A percentile compares a stretch with the other conserved stretches of the same genome.
Conservation (phyloP, 495 filamentous ascomycete species). For the Penicillium cataractarum region DNA sequence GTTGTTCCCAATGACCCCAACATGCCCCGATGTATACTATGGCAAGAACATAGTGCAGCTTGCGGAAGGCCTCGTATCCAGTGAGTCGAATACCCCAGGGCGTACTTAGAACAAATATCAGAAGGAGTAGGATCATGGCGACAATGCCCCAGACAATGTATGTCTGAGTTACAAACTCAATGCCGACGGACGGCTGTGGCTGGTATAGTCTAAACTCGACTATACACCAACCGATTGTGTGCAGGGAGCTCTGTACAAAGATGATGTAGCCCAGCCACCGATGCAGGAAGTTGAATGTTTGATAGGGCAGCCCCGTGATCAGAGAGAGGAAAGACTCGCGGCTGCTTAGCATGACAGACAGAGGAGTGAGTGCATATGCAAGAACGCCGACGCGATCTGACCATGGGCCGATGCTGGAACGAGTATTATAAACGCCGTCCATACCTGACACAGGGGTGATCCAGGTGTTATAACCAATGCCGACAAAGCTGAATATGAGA, state of each 20-base stretch:
- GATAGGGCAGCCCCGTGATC: constrained; percentile 66
- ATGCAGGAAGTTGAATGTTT: constrained; percentile 71
- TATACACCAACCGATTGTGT: constrained; percentile 68
- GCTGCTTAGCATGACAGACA: constrained; percentile 60
- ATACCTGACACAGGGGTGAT: constrained; percentile 57
- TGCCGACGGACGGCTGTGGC: constrained; percentile 60
- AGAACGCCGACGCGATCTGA: constrained; percentile 63
- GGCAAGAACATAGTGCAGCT: constrained; percentile 64
- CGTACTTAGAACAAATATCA: constrained; percentile 58
- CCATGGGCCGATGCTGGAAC: constrained; percentile 62
- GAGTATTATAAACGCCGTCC: constrained; percentile 54
- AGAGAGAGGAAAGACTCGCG: constrained; percentile 64
- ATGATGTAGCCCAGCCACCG: constrained; percentile 68
- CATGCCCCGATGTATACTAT: constrained; percentile 68
- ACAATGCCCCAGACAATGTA: constrained; percentile 71
- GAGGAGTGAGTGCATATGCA: constrained; percentile 68
- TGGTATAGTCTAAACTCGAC: constrained; percentile 64
- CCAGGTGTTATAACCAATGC: constrained; percentile 62
- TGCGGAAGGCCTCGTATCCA: constrained; percentile 69
- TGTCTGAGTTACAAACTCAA: constrained; percentile 51
- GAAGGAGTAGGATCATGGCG: constrained; percentile 59
- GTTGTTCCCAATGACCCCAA: constrained; percentile 67
- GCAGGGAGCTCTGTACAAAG: constrained; percentile 60
- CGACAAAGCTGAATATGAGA: constrained; percentile 64
- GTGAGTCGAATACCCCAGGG: constrained; percentile 59